Percentiles rank a stretch among this genome's conserved stretches.
phyloP scores from a whole-genome alignment of 306 rosid species.

The Pachyrhizus erosus region DNA sequence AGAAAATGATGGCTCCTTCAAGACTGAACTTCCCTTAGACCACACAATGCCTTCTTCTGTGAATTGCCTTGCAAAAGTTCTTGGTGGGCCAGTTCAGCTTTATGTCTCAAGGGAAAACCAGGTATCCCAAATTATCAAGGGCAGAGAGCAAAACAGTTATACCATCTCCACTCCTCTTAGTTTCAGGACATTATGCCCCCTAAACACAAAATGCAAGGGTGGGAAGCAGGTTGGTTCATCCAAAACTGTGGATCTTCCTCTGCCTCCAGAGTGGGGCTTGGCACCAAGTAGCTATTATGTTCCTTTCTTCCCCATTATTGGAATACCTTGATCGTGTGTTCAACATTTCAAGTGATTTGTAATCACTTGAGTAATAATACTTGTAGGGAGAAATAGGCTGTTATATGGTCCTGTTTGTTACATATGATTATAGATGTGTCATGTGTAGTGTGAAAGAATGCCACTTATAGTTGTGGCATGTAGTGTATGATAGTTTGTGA shows the following conservation, averaged over 20 bases:
- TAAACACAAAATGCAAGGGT: conserved; percentile 49
- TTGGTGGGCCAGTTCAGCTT: conserved; percentile 77
- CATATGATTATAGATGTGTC: conserved; percentile 29
- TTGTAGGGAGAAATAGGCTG: conserved; percentile 12
- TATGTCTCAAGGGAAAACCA: conserved; percentile 52
- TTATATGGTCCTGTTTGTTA: conserved; percentile 36
- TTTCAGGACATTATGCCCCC: conserved; percentile 67
- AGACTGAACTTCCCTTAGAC: conserved; percentile 56
- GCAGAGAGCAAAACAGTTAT: conserved; percentile 47
- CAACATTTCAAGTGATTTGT: not conserved
- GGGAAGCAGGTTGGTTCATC: conserved; percentile 61
- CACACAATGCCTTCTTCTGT: conserved; percentile 24
- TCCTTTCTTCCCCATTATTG: conserved; percentile 87
- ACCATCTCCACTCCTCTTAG: conserved; percentile 70
- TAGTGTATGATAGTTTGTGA: conserved; percentile 23
- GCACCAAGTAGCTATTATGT: conserved; percentile 83
- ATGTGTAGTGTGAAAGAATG: conserved; percentile 32
- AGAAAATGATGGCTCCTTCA: conserved; percentile 69
- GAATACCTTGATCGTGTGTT: conserved; percentile 67
- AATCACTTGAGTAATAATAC: conserved; percentile 35
- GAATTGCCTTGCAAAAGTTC: conserved; percentile 67
- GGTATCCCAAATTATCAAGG: conserved; percentile 55
- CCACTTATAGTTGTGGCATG: conserved; percentile 36
- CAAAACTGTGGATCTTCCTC: conserved; percentile 75
- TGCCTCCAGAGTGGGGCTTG: conserved; percentile 91